These are phyloP conservation scores for Ascoidea rubescens DNA, from an alignment of 805 yeast genomes.

Conservation along the genomic window DNA sequence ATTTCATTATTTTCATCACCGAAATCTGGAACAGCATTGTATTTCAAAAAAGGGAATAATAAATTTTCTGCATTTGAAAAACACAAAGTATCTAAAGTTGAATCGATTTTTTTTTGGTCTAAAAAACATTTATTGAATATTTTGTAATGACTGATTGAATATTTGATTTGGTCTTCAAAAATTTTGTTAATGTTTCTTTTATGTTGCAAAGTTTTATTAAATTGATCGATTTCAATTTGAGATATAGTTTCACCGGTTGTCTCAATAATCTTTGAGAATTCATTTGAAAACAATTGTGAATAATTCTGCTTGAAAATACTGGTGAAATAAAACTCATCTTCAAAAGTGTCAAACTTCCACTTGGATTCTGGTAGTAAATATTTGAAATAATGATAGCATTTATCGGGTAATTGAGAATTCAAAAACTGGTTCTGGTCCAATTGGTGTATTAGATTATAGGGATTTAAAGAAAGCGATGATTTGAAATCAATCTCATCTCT, in stretches of 20 bases:
- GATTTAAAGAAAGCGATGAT: too few relatives aligned
- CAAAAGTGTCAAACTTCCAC: slow-evolving; percentile 9
- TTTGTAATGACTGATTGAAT: slow-evolving; percentile 10
- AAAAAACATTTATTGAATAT: slow-evolving; percentile 10
- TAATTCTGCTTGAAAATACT: slow-evolving; percentile 9
- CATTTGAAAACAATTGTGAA: slow-evolving; percentile 6
- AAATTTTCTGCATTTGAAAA: slow-evolving; percentile 20
- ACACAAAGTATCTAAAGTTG: slow-evolving; percentile 26
- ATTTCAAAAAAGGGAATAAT: slow-evolving; percentile 23
- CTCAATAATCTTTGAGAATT: slow-evolving; percentile 5
- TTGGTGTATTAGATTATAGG: too few relatives aligned
- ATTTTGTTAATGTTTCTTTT: slow-evolving; percentile 8
- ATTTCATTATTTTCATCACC: slow-evolving; percentile 19
- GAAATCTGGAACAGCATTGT: slow-evolving; percentile 21
- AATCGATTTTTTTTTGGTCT: slow-evolving; percentile 18
- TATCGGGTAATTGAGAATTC: not conserved
- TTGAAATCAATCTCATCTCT: too few relatives aligned
- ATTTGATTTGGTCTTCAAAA: slow-evolving; percentile 6
- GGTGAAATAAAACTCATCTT: slow-evolving; percentile 6
- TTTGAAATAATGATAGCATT: slow-evolving; percentile 7
- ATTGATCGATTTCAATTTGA: slow-evolving; percentile 7
- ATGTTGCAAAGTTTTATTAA: slow-evolving; percentile 6
- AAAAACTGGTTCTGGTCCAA: too few relatives aligned
- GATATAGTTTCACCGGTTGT: slow-evolving; percentile 7
- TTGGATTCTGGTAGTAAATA: slow-evolving; percentile 7